phyloP scores from a whole-genome alignment of 495 filamentous ascomycete genomes.

The Friedmanniomyces endolithicus region DNA sequence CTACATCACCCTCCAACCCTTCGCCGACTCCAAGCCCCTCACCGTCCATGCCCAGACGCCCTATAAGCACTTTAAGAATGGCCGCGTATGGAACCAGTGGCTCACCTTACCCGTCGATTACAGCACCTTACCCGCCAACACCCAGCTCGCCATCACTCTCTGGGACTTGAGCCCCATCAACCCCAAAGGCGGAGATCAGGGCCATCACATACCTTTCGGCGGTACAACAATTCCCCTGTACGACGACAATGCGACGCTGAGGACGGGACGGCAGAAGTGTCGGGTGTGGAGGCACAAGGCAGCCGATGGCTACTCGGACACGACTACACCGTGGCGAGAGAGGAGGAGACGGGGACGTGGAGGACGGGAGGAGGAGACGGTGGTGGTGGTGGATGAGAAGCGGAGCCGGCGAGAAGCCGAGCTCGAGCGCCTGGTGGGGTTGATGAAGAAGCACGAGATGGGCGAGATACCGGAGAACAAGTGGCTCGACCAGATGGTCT shows the following conservation, averaged over 20 bases:
- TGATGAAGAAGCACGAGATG: slow-evolving; percentile 98
- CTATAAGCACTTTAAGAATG: slow-evolving; percentile 74
- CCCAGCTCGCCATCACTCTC: slow-evolving; percentile 82
- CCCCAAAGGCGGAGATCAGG: slow-evolving; percentile 43
- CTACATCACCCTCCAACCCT: slow-evolving; percentile 83
- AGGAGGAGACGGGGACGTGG: slow-evolving; percentile 34
- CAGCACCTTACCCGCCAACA: slow-evolving; percentile 60
- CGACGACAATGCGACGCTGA: slow-evolving; percentile 76
- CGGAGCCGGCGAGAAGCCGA: slow-evolving; percentile 42
- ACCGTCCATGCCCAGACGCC: slow-evolving; percentile 84
- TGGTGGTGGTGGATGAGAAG: slow-evolving; percentile 44
- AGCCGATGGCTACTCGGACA: slow-evolving; percentile 74
- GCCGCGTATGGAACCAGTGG: slow-evolving; percentile 92
- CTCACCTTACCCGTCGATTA: slow-evolving; percentile 73
- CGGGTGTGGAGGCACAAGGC: slow-evolving; percentile 65
- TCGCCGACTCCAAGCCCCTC: slow-evolving; percentile 89
- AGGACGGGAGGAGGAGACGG: slow-evolving; percentile 39
- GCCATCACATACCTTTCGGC: slow-evolving; percentile 79
- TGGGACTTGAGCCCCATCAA: slow-evolving; percentile 85
- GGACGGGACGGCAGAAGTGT: slow-evolving; percentile 89
- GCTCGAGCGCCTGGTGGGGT: slow-evolving; percentile 65
- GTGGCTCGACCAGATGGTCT: slow-evolving; percentile 91
- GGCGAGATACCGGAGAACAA: slow-evolving; percentile 83
- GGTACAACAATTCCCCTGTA: slow-evolving; percentile 86
- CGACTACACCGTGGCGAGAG: slow-evolving; percentile 58